phyloP scores from a whole-genome alignment of 2,329 filamentous ascomycete genomes.

The Aspergillus sp. region DNA sequence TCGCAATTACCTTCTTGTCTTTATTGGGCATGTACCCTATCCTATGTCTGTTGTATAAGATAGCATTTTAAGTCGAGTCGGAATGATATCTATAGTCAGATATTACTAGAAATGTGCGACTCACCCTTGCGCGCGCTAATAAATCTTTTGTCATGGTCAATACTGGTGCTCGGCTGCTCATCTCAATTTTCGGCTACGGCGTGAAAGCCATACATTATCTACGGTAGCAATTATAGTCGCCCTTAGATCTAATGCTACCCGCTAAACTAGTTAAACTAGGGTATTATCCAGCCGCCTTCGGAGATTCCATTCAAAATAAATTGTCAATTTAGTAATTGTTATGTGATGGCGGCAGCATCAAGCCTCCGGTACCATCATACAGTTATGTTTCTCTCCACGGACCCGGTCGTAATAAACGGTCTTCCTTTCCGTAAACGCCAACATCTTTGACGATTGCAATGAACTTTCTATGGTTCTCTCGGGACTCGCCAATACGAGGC shows the following conservation, averaged over 20 bases:
- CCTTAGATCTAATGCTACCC: background rate
- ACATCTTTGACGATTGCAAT: constrained; percentile 47
- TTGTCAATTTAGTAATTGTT: background rate
- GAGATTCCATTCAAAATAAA: background rate
- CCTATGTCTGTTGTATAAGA: background rate
- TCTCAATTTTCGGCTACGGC: no score
- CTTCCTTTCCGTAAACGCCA: constrained; percentile 43
- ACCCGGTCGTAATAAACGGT: constrained; percentile 42
- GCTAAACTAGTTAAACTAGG: background rate
- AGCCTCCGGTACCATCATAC: background rate
- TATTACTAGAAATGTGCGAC: background rate
- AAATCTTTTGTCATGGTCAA: background rate
- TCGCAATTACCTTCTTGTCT: background rate
- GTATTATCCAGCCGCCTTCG: background rate
- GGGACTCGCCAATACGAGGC: constrained; percentile 42
- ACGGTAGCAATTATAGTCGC: no score
- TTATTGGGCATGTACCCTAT: background rate
- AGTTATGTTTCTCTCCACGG: constrained; percentile 29
- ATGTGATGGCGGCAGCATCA: background rate
- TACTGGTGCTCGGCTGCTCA: no score
- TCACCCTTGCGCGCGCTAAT: background rate
- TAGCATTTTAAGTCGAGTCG: background rate
- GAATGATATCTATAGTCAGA: background rate
- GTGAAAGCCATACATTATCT: no score
- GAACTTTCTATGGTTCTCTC: constrained; percentile 42